These are phyloP conservation scores for Hymenoscyphus infarciens DNA, from an alignment of 2,329 filamentous ascomycete species.

Conservation along the genomic window DNA sequence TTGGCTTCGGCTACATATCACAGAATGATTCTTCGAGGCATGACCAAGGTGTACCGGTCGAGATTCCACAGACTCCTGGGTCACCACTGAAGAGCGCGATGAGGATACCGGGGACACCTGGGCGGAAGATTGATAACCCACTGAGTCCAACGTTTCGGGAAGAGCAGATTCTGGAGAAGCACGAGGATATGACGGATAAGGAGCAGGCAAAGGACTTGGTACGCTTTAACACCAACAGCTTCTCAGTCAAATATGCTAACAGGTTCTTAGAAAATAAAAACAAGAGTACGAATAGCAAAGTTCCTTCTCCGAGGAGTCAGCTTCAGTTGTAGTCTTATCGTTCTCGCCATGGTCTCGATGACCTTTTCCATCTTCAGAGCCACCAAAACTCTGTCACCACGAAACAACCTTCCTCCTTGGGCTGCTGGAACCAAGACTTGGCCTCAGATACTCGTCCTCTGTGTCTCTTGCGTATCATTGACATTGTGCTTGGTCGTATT, in stretches of 20 bases:
- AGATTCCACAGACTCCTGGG: slow-evolving; percentile 65
- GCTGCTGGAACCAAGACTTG: slow-evolving; percentile 73
- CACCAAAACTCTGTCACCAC: slow-evolving; percentile 67
- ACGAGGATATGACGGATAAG: slow-evolving; percentile 76
- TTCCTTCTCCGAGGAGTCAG: slow-evolving; percentile 92
- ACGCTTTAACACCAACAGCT: slow-evolving; percentile 41
- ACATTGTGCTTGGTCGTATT: slow-evolving; percentile 76
- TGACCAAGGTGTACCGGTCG: slow-evolving; percentile 42
- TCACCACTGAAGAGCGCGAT: slow-evolving; percentile 87
- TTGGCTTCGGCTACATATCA: slow-evolving; percentile 88
- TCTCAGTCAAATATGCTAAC: slow-evolving; percentile 36
- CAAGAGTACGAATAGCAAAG: slow-evolving; percentile 87
- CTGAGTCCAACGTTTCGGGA: slow-evolving; percentile 89
- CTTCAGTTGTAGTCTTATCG: slow-evolving; percentile 94
- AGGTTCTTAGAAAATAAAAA: slow-evolving; percentile 76
- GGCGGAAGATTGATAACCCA: slow-evolving; percentile 67
- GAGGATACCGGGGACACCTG: slow-evolving; percentile 80
- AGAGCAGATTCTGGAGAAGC: slow-evolving; percentile 82
- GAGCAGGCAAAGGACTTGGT: slow-evolving; percentile 86
- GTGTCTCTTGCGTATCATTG: slow-evolving; percentile 77
- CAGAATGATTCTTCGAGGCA: slow-evolving; percentile 52
- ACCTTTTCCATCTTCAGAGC: slow-evolving; percentile 91
- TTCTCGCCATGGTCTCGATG: slow-evolving; percentile 84
- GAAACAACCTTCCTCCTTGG: slow-evolving; percentile 85
- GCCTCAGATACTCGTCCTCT: slow-evolving; percentile 83